phyloP scores from a whole-genome alignment of 192 early-diverging fungal genomes.

The Coemansia javaensis region DNA sequence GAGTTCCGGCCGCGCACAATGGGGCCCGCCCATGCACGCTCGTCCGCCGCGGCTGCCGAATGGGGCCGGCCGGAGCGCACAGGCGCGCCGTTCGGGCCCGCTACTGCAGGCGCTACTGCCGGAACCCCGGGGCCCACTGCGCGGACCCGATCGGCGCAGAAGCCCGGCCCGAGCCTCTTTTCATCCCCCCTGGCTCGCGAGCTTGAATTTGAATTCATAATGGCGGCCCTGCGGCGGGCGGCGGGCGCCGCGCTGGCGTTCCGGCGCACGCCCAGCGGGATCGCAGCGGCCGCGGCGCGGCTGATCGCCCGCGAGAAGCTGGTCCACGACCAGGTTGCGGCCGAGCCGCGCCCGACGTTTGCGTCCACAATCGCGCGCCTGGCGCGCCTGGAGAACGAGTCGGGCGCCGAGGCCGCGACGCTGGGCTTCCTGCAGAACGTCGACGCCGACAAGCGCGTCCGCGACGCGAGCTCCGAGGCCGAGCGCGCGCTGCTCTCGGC shows the following conservation, averaged over 20 bases:
- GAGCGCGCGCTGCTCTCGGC: constrained; percentile 55
- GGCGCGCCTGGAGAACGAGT: constrained; percentile 28
- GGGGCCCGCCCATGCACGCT: too few species aligned
- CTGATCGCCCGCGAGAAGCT: constrained; percentile 14
- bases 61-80: too few species aligned
- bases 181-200: too few species aligned
- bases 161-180: too few species aligned
- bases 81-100: too few species aligned
- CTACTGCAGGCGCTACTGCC: too few species aligned
- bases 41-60: too few species aligned
- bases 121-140: too few species aligned
- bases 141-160: too few species aligned
- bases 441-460: constrained; percentile 54
- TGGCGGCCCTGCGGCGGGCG: constrained; percentile 3
- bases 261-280: constrained; percentile 13
- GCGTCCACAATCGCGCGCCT: constrained; percentile 28
- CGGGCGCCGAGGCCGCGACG: constrained; percentile 11
- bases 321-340: constrained; percentile 24
- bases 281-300: constrained; percentile 1
- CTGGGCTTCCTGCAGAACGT: constrained; percentile 36
- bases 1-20: too few species aligned
- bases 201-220: constrained; percentile 6
- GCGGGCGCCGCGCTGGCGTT: constrained; percentile 19
- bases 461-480: constrained; percentile 62
- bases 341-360: constrained; percentile 27